A percentile compares a stretch with the other conserved stretches of the same genome.
These are phyloP conservation scores for Gaultheria prostrata DNA, from an alignment of 148 eudicot species.

Conservation along the genomic window DNA sequence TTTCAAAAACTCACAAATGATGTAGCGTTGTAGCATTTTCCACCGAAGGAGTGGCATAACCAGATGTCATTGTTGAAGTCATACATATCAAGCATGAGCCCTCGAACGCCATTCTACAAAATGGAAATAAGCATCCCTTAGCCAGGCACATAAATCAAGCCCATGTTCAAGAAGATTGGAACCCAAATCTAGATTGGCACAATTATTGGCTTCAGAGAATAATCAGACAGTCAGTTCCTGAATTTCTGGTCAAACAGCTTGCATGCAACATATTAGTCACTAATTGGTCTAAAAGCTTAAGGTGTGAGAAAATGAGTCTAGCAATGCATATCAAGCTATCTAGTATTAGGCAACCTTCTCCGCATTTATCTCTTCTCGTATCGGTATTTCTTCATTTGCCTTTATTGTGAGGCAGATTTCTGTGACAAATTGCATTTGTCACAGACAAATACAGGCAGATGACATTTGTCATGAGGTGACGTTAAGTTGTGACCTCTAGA, in stretches of 20 bases:
- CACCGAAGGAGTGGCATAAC: slow-evolving; percentile 80
- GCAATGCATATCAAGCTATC: not conserved
- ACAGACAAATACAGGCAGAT: not conserved
- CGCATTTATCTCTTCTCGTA: not conserved
- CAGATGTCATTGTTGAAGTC: slow-evolving; percentile 79
- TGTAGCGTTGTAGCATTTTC: slow-evolving; percentile 73
- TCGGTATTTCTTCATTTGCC: not conserved
- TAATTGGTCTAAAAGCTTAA: not conserved
- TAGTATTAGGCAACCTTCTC: not conserved
- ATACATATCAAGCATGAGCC: slow-evolving; percentile 94
- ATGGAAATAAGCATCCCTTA: not conserved
- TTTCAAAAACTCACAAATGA: slow-evolving; percentile 65
- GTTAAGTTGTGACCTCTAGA: not conserved
- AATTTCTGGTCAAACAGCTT: not conserved
- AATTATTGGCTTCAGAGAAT: not conserved
- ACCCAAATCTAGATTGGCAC: not conserved
- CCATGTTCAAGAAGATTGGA: not conserved
- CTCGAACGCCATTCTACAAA: slow-evolving; percentile 90
- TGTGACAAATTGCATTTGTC: not conserved
- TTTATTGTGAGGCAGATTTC: not conserved
- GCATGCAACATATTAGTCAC: not conserved
- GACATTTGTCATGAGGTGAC: not conserved
- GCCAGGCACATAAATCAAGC: not conserved
- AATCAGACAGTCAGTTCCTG: not conserved
- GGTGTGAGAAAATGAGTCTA: not conserved